Evolutionary conservation across 345 rosid genomes (phyloP).

Genomic region (Cardiospermum halicacabum): DNA sequence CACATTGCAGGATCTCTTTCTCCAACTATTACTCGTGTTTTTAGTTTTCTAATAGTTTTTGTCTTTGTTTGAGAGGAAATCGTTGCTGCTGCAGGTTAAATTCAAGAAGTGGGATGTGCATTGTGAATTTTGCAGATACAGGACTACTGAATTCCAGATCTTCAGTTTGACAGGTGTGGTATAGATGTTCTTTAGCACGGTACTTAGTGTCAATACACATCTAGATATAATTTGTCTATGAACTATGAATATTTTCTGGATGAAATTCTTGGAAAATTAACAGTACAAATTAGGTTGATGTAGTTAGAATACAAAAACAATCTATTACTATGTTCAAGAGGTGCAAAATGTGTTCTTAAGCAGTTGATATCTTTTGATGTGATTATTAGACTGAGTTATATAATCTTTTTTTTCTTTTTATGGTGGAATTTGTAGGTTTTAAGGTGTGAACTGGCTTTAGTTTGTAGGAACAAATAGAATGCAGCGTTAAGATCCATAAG

Average conservation of each 20-base stretch:
- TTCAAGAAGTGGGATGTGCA: background rate
- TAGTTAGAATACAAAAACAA: too few relatives aligned
- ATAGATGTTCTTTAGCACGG: background rate
- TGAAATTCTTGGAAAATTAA: too few relatives aligned
- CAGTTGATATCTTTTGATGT: too few relatives aligned
- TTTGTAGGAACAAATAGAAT: background rate
- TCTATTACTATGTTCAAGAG: too few relatives aligned
- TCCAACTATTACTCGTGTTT: background rate
- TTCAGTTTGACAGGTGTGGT: slow-evolving; percentile 4
- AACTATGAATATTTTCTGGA: background rate
- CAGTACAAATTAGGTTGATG: too few relatives aligned
- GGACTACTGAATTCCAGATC: slow-evolving; percentile 1
- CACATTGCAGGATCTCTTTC: slow-evolving; percentile 11
- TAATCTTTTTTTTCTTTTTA: background rate
- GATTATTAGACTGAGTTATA: too few relatives aligned
- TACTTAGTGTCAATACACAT: background rate
- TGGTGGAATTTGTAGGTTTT: slow-evolving; percentile 3
- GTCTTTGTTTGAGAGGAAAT: background rate
- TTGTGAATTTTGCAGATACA: background rate
- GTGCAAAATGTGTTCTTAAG: too few relatives aligned
- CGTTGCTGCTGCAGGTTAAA: slow-evolving; percentile 7
- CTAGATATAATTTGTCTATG: too few relatives aligned
- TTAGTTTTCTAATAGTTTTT: slow-evolving; percentile 2
- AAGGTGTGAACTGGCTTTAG: slow-evolving; percentile 9
- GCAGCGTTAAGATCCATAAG: background rate